Evolutionary conservation across 2,329 filamentous ascomycete genomes (phyloP).

Genomic region (Laburnicola sp.): DNA sequence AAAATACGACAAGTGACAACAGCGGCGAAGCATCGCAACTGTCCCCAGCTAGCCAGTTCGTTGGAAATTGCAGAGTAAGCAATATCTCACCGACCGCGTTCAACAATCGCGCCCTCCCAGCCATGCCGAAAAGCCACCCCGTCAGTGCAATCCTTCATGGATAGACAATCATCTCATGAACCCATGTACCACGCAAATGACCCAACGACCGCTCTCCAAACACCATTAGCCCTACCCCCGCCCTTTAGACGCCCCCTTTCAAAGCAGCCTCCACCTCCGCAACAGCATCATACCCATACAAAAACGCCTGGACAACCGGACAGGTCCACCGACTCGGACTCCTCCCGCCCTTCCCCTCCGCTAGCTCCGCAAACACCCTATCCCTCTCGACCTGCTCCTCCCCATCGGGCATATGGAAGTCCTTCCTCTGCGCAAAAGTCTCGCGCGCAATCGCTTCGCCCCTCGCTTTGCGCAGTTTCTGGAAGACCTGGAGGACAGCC

Average conservation of each 20-base stretch:
- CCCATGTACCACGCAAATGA: no score
- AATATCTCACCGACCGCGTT: no score
- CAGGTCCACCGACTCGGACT: slow-evolving; percentile 59
- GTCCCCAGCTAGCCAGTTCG: no score
- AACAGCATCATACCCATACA: slow-evolving; percentile 33
- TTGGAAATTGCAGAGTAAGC: no score
- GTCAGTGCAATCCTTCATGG: no score
- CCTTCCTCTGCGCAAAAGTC: slow-evolving; percentile 56
- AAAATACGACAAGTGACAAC: no score
- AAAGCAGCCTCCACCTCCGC: slow-evolving; percentile 19
- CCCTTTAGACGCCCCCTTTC: neutral
- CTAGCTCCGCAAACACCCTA: slow-evolving; percentile 56
- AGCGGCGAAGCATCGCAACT: no score
- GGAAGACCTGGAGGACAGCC: slow-evolving; percentile 47
- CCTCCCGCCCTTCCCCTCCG: slow-evolving; percentile 42
- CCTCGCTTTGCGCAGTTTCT: slow-evolving; percentile 50
- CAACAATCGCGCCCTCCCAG: no score
- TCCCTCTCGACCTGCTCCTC: slow-evolving; percentile 61
- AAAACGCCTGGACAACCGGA: slow-evolving; percentile 29
- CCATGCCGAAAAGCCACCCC: no score
- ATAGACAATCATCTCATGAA: no score
- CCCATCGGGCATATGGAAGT: slow-evolving; percentile 51
- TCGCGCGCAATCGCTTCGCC: slow-evolving; percentile 61
- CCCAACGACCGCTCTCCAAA: no score
- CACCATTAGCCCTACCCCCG: no score